Base-by-base conservation (phyloP, 176 grass and related monocot genomes). In the Canna indica region DNA sequence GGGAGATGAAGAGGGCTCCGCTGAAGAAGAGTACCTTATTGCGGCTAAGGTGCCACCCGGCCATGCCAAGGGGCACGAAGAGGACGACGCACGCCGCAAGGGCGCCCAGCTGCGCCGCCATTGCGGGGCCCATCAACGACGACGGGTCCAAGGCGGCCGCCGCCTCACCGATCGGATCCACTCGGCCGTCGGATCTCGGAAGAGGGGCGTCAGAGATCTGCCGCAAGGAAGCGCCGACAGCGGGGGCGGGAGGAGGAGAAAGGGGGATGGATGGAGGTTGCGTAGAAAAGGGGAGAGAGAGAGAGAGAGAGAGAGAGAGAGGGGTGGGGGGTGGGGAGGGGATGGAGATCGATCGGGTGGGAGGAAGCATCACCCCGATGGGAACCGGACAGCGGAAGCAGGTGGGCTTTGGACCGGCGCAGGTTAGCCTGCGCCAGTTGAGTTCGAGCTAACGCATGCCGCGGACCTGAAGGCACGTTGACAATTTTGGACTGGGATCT, bases 21-120 rank as follows among this genome's bases (percentile, higher is more conserved):
- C 81, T 87, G 82, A 97, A 97, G 81, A 97, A 97, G 84, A 97
- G 93, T 74, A 97, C 85, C 83, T 97, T 97, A 77, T 91, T 87
- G 67, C 93, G 88, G 79, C 93, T 92, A 60, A 97, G 88, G 76
- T 97, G 93, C 86, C 86, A 90, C 3, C 93, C 88, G 1, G 86
- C 88, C 75, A 97, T 88, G 62, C 93, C 93, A 83, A 97, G 91
- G n/a, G 93, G 88, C 16, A 97, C 86, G 84, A 97, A 90, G 42
- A 97, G 86, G 67, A 97, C 84, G 22, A 92, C 79, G 77, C 83
- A 92, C 57, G 93, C 86, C 61, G 93, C 93, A n/a, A 97, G 54
- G 41, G 86, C 69, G 20, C 83, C 93, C 68, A 75, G 74, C 85
- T 97, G 88, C 67, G 86, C 83, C 47, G 77, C 56, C 34, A 39